phyloP scores from a whole-genome alignment of 1,284 basidiomycete genomes.

The Cryptococcus hybrid region DNA sequence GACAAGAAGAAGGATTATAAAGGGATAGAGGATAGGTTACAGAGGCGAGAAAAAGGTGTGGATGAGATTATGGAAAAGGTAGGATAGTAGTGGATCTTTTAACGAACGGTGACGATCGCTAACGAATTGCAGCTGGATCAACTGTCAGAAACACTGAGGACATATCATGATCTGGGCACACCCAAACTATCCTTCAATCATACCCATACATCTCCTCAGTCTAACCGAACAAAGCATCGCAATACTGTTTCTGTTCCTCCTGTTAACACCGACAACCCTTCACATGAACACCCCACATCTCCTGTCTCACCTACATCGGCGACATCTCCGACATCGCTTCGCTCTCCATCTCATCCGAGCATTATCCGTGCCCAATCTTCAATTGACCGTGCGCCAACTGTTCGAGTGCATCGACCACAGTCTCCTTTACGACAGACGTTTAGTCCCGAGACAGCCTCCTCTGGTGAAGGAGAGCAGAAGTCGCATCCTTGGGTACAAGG shows the following conservation, averaged over 20 bases:
- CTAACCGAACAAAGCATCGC: not conserved
- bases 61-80: conserved; percentile 24
- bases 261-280: not conserved
- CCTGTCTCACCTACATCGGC: not conserved
- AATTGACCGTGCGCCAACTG: not conserved
- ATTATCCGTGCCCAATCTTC: not conserved
- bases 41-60: conserved; percentile 25
- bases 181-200: conserved; percentile 2
- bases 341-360: not conserved
- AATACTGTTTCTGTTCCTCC: not conserved
- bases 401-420: not conserved
- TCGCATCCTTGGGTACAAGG: not conserved
- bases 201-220: not conserved
- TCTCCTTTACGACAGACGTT: not conserved
- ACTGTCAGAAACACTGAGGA: not conserved
- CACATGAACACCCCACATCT: not conserved
- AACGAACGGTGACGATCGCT: not conserved
- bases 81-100: not conserved
- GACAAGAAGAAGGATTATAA: conserved; percentile 3
- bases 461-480: not conserved
- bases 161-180: not conserved
- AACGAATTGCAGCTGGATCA: not conserved
- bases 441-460: not conserved
- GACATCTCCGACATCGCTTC: not conserved
- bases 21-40: conserved; percentile 8